Conservation (phyloP, 768 basidiomycete species). For the Agaricus blazei region DNA sequence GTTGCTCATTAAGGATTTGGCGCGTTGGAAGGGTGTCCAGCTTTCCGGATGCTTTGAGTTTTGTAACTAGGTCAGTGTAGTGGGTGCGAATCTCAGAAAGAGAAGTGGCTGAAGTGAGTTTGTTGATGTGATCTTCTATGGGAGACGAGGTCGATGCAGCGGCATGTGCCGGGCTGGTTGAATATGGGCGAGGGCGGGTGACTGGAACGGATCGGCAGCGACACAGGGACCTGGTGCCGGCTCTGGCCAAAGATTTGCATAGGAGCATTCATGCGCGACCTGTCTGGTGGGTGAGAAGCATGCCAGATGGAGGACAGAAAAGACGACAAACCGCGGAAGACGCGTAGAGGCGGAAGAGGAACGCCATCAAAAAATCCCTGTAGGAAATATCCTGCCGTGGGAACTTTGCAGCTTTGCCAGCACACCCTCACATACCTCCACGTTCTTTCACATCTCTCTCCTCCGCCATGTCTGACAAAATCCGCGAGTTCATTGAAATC, state of each 20-base stretch:
- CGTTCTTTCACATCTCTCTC: constrained; percentile 13
- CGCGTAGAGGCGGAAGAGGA: constrained; percentile 10
- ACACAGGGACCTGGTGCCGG: constrained; percentile 21
- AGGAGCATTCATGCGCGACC: constrained; percentile 62
- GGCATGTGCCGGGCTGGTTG: background rate
- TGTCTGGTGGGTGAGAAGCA: constrained; percentile 13
- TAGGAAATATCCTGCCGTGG: constrained; percentile 30
- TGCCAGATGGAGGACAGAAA: constrained; percentile 13
- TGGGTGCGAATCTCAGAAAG: constrained; percentile 28
- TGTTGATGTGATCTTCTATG: constrained; percentile 12
- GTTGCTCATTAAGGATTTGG: constrained; percentile 16
- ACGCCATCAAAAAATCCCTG: constrained; percentile 16
- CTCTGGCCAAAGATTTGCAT: constrained; percentile 36
- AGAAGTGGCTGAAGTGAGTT: constrained; percentile 20
- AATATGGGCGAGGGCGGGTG: constrained; percentile 3
- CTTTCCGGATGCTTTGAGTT: constrained; percentile 17
- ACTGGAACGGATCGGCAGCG: background rate
- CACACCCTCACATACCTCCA: constrained; percentile 12
- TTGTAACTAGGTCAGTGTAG: constrained; percentile 28
- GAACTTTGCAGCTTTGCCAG: constrained; percentile 16
- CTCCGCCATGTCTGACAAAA: constrained; percentile 78
- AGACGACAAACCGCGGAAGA: constrained; percentile 9
- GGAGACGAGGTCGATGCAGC: constrained; percentile 15
- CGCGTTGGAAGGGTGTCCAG: background rate
- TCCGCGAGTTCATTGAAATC: constrained; percentile 86